Percentiles rank a stretch among this genome's conserved stretches.
These are phyloP conservation scores for Leishmania tropica DNA, from an alignment of 208 protist species.

Conservation along the genomic window DNA sequence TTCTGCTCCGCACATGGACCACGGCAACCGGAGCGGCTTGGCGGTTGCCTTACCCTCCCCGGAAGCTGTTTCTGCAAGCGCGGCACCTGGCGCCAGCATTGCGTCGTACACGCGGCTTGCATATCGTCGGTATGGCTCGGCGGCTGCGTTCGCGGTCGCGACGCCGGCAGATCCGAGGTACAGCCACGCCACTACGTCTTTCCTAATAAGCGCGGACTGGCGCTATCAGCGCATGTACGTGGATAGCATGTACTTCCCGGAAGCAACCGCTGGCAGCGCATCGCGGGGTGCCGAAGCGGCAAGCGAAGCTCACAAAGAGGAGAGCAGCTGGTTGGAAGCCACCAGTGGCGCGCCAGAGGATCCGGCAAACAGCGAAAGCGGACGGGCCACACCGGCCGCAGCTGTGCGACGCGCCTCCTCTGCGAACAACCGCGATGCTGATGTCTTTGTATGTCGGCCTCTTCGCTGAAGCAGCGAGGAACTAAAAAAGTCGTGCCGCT, in stretches of 20 bases:
- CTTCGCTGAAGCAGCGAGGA: not conserved
- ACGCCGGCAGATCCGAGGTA: slow-evolving; percentile 38
- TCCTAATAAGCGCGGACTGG: slow-evolving; percentile 70
- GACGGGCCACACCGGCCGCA: not conserved
- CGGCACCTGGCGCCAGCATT: not conserved
- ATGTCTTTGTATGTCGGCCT: slow-evolving; percentile 27
- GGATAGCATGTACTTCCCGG: slow-evolving; percentile 47
- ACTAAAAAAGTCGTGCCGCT: not conserved
- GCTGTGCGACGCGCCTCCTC: not conserved
- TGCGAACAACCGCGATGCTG: not conserved
- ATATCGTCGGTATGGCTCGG: slow-evolving; percentile 20
- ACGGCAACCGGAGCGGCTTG: not conserved
- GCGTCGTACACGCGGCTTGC: slow-evolving; percentile 5
- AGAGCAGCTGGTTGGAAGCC: not conserved
- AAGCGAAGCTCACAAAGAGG: not conserved
- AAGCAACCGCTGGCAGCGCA: not conserved
- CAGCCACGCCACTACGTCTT: slow-evolving; percentile 52
- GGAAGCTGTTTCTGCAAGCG: not conserved
- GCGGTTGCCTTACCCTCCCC: not conserved
- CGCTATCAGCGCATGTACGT: slow-evolving; percentile 80
- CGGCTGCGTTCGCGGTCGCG: slow-evolving; percentile 9
- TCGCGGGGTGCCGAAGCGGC: not conserved
- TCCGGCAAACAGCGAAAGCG: not conserved
- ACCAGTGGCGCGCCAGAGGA: not conserved
- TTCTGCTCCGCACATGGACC: not conserved